Evolutionary conservation across 2,329 filamentous ascomycete genomes (phyloP).

Genomic region (Canariomyces notabilis): DNA sequence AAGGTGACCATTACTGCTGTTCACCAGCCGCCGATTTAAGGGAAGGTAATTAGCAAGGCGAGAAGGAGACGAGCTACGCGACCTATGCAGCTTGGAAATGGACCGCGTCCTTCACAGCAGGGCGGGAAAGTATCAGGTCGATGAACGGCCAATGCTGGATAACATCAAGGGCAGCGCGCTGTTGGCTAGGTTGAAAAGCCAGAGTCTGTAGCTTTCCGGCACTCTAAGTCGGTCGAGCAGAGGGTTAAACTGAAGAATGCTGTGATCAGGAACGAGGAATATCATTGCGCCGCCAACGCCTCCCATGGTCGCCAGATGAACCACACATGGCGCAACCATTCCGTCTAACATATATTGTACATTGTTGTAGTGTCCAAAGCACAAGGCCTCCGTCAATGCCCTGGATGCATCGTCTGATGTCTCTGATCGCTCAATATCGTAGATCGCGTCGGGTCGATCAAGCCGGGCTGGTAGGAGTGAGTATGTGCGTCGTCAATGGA

Average conservation of each 20-base stretch:
- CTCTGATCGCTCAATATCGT: not conserved
- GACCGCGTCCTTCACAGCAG: slow-evolving; percentile 10
- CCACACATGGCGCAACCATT: not conserved
- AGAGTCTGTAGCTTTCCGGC: not conserved
- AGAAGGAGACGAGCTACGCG: no score
- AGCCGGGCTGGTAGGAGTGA: slow-evolving; percentile 7
- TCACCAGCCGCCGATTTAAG: no score
- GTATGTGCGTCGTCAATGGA: not conserved
- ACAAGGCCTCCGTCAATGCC: not conserved
- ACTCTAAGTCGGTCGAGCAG: no score
- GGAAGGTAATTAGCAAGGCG: no score
- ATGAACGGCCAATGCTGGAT: not conserved
- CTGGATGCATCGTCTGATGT: not conserved
- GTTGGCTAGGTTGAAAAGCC: not conserved
- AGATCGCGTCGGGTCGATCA: slow-evolving; percentile 6
- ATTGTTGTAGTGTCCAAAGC: slow-evolving; percentile 5
- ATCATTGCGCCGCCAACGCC: slow-evolving; percentile 18
- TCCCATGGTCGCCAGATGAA: slow-evolving; percentile 6
- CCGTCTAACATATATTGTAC: slow-evolving; percentile 17
- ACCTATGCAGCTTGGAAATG: slow-evolving; percentile 4
- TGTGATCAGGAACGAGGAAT: slow-evolving; percentile 9
- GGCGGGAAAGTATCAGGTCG: slow-evolving; percentile 7
- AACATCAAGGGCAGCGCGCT: slow-evolving; percentile 2
- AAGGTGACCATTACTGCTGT: no score
- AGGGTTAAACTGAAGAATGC: not conserved